Conservation (phyloP, 139 green algal genomes). For the Gonium pectorale region DNA sequence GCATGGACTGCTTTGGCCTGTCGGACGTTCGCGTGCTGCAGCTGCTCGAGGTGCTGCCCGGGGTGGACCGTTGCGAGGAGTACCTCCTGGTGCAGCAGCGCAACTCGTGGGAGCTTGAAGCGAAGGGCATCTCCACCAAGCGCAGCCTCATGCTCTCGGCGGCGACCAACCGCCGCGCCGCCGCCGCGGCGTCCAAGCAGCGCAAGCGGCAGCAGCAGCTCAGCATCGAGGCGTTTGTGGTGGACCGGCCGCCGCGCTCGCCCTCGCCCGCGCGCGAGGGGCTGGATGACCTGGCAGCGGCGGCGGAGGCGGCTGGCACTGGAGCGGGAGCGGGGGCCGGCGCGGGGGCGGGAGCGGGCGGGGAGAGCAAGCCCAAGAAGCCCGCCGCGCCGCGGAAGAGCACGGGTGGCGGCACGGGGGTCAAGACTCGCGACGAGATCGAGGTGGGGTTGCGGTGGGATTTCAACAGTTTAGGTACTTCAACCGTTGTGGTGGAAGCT, state of each 20-base stretch:
- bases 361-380: slow-evolving; percentile 6
- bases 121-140: slow-evolving; percentile 5
- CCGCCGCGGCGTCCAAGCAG: slow-evolving; percentile 13
- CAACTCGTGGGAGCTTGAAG: slow-evolving; percentile 47
- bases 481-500: no score
- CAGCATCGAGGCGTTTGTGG: slow-evolving; percentile 17
- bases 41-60: slow-evolving; percentile 70
- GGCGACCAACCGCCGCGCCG: background rate
- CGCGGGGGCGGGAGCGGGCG: background rate
- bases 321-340: background rate
- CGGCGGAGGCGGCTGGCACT: background rate
- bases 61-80: slow-evolving; percentile 39
- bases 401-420: background rate
- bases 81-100: slow-evolving; percentile 55
- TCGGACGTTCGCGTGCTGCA: slow-evolving; percentile 68
- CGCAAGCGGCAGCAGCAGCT: slow-evolving; percentile 35
- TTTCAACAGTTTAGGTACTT: no score
- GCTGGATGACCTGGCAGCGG: slow-evolving; percentile 17
- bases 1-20: slow-evolving; percentile 72
- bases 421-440: slow-evolving; percentile 4
- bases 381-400: background rate
- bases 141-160: background rate
- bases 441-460: slow-evolving; percentile 14
- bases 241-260: slow-evolving; percentile 15
- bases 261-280: background rate